Conservation (phyloP, 495 filamentous ascomycete species). For the Lasiosphaeris hirsuta region DNA sequence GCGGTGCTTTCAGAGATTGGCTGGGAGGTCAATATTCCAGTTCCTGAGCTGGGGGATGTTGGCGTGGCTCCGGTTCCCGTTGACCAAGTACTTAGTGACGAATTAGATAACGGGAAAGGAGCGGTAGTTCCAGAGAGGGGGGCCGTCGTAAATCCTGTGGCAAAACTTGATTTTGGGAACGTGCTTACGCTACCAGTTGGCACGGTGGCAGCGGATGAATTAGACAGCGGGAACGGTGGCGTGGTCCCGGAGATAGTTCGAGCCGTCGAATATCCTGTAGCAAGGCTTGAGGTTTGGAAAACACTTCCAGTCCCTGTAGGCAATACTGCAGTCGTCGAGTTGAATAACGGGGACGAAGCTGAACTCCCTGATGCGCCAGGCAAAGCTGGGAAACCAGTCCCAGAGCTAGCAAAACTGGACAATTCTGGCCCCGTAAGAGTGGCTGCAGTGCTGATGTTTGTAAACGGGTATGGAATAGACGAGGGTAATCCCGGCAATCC, state of each 20-base stretch:
- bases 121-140: neutral
- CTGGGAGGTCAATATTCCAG: neutral
- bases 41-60: neutral
- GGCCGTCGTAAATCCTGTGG: neutral
- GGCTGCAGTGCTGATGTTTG: slow-evolving; percentile 7
- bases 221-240: slow-evolving; percentile 9
- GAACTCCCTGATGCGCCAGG: neutral
- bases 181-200: neutral
- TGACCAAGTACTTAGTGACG: neutral
- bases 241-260: neutral
- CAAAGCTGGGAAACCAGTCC: neutral
- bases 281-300: neutral
- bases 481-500: neutral
- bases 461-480: slow-evolving; percentile 10
- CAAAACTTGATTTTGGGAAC: neutral
- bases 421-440: neutral
- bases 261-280: neutral
- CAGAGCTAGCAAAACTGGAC: neutral
- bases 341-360: neutral
- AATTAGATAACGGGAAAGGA: neutral
- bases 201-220: neutral
- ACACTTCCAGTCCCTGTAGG: neutral
- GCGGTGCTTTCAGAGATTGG: neutral
- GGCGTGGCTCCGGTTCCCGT: neutral
- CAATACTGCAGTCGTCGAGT: neutral